phyloP scores from a whole-genome alignment of 164 flowering plant genomes.

The Chimonanthus praecox region DNA sequence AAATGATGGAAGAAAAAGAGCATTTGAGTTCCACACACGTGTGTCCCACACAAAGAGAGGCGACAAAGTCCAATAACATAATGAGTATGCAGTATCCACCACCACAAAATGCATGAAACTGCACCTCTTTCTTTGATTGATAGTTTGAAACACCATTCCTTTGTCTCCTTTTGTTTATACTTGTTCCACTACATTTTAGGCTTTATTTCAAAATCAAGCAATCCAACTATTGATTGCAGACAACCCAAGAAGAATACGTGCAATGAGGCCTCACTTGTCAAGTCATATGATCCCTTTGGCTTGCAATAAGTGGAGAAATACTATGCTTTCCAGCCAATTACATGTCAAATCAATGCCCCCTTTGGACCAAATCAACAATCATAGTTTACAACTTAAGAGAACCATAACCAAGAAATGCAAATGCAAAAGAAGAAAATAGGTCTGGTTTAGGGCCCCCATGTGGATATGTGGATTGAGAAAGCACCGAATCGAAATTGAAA shows the following conservation, averaged over 20 bases:
- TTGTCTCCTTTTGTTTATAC: neutral
- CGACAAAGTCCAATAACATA: neutral
- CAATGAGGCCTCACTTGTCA: neutral
- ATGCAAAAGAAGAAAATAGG: too few species aligned
- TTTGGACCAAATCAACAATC: too few species aligned
- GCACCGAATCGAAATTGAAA: neutral
- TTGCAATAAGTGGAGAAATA: neutral
- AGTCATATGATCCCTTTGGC: neutral
- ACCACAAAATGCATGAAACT: neutral
- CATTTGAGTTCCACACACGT: neutral
- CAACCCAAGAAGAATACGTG: neutral
- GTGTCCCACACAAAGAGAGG: neutral
- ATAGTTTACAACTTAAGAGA: neutral
- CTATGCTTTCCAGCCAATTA: neutral
- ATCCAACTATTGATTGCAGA: neutral
- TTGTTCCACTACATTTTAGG: neutral
- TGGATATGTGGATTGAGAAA: neutral
- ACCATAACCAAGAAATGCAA: neutral
- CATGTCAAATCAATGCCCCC: neutral
- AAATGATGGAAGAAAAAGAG: neutral
- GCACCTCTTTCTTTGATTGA: conserved; percentile 1
- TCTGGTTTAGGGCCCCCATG: neutral
- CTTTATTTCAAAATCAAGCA: neutral
- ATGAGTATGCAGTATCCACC: neutral
- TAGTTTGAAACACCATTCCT: neutral